A percentile compares a stretch with the other conserved stretches of the same genome.
phyloP scores from a whole-genome alignment of 2,329 filamentous ascomycete genomes.

The Xylaria sp. region DNA sequence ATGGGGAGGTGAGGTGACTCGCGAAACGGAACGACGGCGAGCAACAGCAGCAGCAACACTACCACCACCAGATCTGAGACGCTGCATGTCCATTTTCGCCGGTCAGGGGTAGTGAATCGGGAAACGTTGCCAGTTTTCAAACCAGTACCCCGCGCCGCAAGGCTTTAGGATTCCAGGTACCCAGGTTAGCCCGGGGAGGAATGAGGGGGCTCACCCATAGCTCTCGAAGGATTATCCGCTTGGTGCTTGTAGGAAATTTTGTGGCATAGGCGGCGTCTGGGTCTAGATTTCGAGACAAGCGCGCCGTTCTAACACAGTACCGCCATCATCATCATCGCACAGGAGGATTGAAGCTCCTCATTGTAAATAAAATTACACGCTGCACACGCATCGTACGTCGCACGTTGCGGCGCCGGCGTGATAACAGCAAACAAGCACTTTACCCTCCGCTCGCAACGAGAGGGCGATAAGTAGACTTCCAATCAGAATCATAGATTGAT shows the following conservation, averaged over 20 bases:
- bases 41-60: neutral
- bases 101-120: slow-evolving; percentile 18
- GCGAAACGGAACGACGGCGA: neutral
- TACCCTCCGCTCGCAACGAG: neutral
- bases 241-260: slow-evolving; percentile 5
- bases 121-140: slow-evolving; percentile 10
- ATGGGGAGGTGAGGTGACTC: neutral
- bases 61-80: slow-evolving; percentile 19
- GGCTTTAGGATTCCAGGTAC: neutral
- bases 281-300: slow-evolving; percentile 15
- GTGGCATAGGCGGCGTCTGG: slow-evolving; percentile 17
- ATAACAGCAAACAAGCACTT: neutral
- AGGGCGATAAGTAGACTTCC: neutral
- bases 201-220: neutral
- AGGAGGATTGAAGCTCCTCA: neutral
- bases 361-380: neutral
- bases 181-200: neutral
- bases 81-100: neutral
- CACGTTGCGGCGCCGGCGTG: neutral
- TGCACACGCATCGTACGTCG: neutral
- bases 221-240: slow-evolving; percentile 19
- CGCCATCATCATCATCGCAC: neutral
- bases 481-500: neutral
- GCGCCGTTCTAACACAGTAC: slow-evolving; percentile 10
- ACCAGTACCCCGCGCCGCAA: slow-evolving; percentile 18